Percentiles rank a stretch among this genome's conserved stretches.
Evolutionary conservation across 768 basidiomycete genomes (phyloP).

Genomic region (Obba rivulosa): DNA sequence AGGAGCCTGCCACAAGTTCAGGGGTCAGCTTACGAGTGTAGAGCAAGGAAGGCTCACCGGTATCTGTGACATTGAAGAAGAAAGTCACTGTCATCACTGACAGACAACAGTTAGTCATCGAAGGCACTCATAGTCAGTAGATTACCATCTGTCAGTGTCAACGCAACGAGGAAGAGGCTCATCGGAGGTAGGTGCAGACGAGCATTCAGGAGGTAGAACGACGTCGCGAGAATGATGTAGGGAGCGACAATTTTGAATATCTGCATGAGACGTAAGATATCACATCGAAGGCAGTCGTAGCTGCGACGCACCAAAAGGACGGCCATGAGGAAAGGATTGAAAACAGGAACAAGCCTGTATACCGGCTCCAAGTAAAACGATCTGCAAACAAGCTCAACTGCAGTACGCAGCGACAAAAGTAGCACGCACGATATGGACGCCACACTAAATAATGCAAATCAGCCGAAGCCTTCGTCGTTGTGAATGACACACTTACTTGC

Average conservation of each 20-base stretch:
- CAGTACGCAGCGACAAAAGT: not conserved
- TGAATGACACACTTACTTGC: constrained; percentile 32
- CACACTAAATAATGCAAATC: constrained; percentile 38
- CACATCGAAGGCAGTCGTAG: not conserved
- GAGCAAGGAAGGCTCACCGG: constrained; percentile 36
- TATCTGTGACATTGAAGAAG: constrained; percentile 80
- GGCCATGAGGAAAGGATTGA: constrained; percentile 83
- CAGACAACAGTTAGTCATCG: not conserved
- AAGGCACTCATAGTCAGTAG: not conserved
- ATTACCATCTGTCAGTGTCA: constrained; percentile 67
- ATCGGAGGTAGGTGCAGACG: constrained; percentile 69
- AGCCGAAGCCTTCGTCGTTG: constrained; percentile 2
- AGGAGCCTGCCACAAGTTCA: constrained; percentile 49
- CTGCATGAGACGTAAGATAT: constrained; percentile 26
- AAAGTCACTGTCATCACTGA: constrained; percentile 79
- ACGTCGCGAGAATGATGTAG: constrained; percentile 69
- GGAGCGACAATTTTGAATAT: constrained; percentile 81
- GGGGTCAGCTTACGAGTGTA: not conserved
- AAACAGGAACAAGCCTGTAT: constrained; percentile 80
- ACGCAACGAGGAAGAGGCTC: constrained; percentile 72
- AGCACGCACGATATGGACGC: constrained; percentile 73
- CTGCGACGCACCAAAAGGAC: constrained; percentile 50
- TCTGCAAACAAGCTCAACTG: constrained; percentile 22
- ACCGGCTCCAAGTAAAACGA: constrained; percentile 88
- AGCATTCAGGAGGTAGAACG: constrained; percentile 64